phyloP scores from a whole-genome alignment of 257 asterid species.

The Nemophila menziesii region DNA sequence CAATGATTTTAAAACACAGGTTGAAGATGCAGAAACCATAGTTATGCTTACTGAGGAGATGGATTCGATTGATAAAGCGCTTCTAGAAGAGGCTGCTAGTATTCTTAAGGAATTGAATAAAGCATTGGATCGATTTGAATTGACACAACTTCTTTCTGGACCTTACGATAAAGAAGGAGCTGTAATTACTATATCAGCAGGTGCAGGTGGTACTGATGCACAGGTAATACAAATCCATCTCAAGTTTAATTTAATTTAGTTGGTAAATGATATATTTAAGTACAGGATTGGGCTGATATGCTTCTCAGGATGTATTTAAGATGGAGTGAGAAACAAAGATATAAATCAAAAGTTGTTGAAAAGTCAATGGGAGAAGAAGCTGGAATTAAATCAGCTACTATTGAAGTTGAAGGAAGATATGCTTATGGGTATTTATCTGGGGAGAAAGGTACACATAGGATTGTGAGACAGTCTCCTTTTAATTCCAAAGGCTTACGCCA shows the following conservation, averaged over 20 bases:
- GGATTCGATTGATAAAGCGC: conserved; percentile 65
- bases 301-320: conserved; percentile 95
- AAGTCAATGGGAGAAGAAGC: conserved; percentile 95
- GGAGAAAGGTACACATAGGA: conserved; percentile 96
- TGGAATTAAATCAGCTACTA: conserved; percentile 81
- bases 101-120: conserved; percentile 66
- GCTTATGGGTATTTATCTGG: conserved; percentile 92
- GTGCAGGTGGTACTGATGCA: conserved; percentile 99
- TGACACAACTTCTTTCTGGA: conserved; percentile 89
- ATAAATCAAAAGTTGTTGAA: conserved; percentile 80
- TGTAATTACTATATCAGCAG: conserved; percentile 68
- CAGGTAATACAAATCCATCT: conserved; percentile 45
- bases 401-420: conserved; percentile 82
- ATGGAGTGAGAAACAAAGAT: conserved; percentile 91
- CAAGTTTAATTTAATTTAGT: conserved; percentile 1
- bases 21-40: conserved; percentile 88
- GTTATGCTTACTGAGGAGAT: conserved; percentile 87
- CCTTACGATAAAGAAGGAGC: conserved; percentile 97
- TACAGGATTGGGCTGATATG: conserved; percentile 99
- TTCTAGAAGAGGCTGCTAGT: conserved; percentile 75
- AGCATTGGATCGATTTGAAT: conserved; percentile 71
- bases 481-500: conserved; percentile 95
- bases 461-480: conserved; percentile 93
- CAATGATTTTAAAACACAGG: conserved; percentile 77
- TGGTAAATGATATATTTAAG: conserved; percentile 58